Evolutionary conservation across 768 basidiomycete genomes (phyloP).

Genomic region (Mycena pura): DNA sequence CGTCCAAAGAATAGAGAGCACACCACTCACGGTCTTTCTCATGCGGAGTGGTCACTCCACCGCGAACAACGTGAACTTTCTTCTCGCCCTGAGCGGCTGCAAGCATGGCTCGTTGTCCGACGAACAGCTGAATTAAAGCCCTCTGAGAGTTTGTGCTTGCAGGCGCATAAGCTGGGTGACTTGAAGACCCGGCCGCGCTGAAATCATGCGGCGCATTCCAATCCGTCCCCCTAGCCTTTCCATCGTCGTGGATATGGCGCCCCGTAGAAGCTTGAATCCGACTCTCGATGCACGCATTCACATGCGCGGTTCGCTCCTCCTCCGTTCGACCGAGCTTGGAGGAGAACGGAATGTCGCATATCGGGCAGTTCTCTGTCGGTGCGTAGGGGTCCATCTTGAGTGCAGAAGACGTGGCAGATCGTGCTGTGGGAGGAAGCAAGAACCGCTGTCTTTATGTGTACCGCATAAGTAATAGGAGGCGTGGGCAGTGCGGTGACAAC

Average conservation of each 20-base stretch:
- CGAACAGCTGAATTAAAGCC: constrained; percentile 1
- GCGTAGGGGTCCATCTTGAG: not conserved
- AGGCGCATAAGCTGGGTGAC: not conserved
- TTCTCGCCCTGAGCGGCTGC: not conserved
- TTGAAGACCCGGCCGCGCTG: not conserved
- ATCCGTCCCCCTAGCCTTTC: not conserved
- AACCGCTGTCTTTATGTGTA: not conserved
- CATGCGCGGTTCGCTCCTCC: not conserved
- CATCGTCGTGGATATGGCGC: not conserved
- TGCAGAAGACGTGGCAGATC: too few species aligned
- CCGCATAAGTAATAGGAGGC: not conserved
- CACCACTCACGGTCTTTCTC: not conserved
- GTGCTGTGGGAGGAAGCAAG: not conserved
- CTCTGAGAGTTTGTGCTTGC: not conserved
- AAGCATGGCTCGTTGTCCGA: not conserved
- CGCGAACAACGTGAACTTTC: constrained; percentile 1
- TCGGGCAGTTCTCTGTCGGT: not conserved
- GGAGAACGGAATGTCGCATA: constrained; percentile 1
- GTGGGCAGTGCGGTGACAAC: not conserved
- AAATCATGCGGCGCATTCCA: not conserved
- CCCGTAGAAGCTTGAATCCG: not conserved
- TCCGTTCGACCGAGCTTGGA: constrained; percentile 2
- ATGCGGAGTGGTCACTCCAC: not conserved
- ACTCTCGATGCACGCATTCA: not conserved
- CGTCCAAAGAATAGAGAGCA: not conserved